Conservation (phyloP, 768 basidiomycete species). For the Leccinum barrowsii region DNA sequence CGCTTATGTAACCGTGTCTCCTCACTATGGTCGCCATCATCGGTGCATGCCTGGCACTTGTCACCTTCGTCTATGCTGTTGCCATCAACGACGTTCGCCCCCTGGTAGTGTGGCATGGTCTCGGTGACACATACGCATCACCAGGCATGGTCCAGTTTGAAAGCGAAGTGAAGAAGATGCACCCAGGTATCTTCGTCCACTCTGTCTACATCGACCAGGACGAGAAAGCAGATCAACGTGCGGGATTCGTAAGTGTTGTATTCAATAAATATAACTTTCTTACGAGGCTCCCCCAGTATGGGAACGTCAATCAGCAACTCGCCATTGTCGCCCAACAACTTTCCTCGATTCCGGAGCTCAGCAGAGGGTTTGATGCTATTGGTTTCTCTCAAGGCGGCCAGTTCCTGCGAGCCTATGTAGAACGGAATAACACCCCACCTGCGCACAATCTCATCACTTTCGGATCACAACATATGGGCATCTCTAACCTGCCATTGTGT, state of each 20-base stretch:
- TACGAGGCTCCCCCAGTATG: slow-evolving; percentile 49
- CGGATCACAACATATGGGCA: slow-evolving; percentile 84
- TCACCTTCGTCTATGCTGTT: slow-evolving; percentile 9
- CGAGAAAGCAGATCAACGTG: slow-evolving; percentile 57
- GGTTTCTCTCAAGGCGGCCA: slow-evolving; percentile 91
- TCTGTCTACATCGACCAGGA: slow-evolving; percentile 66
- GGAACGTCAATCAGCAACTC: slow-evolving; percentile 72
- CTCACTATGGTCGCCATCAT: slow-evolving; percentile 13
- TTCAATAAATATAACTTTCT: slow-evolving; percentile 1
- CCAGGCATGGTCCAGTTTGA: slow-evolving; percentile 70
- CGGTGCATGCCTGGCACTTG: slow-evolving; percentile 15
- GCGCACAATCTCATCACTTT: slow-evolving; percentile 83
- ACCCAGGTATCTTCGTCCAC: slow-evolving; percentile 77
- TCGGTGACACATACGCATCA: slow-evolving; percentile 78
- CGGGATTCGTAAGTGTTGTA: slow-evolving; percentile 62
- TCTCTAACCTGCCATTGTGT: slow-evolving; percentile 72
- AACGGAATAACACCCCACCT: slow-evolving; percentile 69
- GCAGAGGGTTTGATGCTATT: slow-evolving; percentile 76
- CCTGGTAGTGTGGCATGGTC: slow-evolving; percentile 75
- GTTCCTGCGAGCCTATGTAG: slow-evolving; percentile 82
- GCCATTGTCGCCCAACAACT: slow-evolving; percentile 63
- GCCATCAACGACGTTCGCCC: slow-evolving; percentile 38
- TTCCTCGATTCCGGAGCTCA: slow-evolving; percentile 57
- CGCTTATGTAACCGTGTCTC: slow-evolving; percentile 3
- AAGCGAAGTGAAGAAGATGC: slow-evolving; percentile 51